A percentile compares a stretch with the other conserved stretches of the same genome.
These are phyloP conservation scores for Trichoderma reesei DNA, from an alignment of 495 filamentous ascomycete genomes.

Conservation along the genomic window DNA sequence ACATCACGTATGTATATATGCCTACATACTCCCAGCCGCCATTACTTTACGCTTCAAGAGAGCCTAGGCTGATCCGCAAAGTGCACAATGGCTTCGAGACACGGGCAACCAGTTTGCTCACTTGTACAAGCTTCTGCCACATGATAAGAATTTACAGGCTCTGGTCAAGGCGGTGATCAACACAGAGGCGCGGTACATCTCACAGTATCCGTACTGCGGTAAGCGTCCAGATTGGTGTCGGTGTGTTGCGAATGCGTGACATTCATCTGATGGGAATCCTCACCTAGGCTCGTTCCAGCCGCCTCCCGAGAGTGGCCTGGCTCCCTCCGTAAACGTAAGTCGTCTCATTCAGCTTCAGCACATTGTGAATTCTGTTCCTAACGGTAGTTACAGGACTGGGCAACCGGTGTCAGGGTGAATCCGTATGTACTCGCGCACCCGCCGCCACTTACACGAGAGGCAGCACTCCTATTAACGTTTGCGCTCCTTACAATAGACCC, in stretches of 20 bases:
- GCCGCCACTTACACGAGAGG: not conserved
- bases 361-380: conserved; percentile 53
- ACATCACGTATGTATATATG: not conserved
- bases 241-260: not conserved
- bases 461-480: not conserved
- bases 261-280: not conserved
- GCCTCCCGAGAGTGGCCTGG: conserved; percentile 9
- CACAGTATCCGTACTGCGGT: conserved; percentile 53
- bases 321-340: not conserved
- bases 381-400: conserved; percentile 1
- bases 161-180: conserved; percentile 58
- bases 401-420: conserved; percentile 12
- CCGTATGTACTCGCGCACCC: conserved; percentile 13
- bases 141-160: conserved; percentile 39
- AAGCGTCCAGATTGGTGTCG: conserved; percentile 31
- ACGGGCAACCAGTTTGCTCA: conserved; percentile 58
- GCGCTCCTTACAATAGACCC: not conserved
- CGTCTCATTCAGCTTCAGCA: conserved; percentile 54
- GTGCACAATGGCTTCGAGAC: conserved; percentile 65
- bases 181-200: conserved; percentile 52
- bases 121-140: conserved; percentile 43
- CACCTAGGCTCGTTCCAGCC: conserved; percentile 32
- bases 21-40: not conserved
- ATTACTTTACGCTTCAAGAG: too few relatives aligned
- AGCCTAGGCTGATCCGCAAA: conserved; percentile 10